Percentiles rank a stretch among this genome's conserved stretches.
phyloP scores from a whole-genome alignment of 768 basidiomycete genomes.

The Hypsizygus marmoreus region DNA sequence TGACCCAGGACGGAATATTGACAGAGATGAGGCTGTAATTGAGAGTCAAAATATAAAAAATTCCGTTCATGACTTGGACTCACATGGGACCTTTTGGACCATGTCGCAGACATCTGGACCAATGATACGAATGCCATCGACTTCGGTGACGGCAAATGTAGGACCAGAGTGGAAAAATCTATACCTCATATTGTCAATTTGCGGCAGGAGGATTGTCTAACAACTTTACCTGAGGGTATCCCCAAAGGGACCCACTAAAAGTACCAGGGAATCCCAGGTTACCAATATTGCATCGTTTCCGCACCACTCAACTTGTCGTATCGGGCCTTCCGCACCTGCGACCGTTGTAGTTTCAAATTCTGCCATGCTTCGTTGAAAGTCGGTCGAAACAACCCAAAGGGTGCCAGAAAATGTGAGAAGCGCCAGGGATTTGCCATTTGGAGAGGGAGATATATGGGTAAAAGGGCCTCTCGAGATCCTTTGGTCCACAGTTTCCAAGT shows the following conservation, averaged over 20 bases:
- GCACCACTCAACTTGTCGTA: constrained; percentile 89
- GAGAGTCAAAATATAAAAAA: not conserved
- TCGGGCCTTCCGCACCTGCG: constrained; percentile 54
- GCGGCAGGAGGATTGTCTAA: not conserved
- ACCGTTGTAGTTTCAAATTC: constrained; percentile 77
- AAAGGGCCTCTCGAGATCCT: constrained; percentile 89
- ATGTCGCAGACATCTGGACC: constrained; percentile 82
- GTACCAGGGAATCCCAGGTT: constrained; percentile 74
- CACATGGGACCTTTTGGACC: constrained; percentile 92
- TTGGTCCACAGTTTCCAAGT: constrained; percentile 87
- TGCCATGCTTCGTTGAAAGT: constrained; percentile 86
- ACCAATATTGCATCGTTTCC: constrained; percentile 93
- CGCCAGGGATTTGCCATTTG: constrained; percentile 91
- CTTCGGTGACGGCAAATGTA: constrained; percentile 79
- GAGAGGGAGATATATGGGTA: constrained; percentile 82
- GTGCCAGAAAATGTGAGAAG: constrained; percentile 71
- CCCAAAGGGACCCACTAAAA: constrained; percentile 92
- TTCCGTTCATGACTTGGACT: constrained; percentile 20
- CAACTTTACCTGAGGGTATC: constrained; percentile 77
- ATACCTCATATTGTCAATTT: constrained; percentile 12
- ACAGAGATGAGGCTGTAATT: constrained; percentile 67
- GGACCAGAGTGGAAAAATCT: constrained; percentile 83
- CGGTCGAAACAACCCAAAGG: constrained; percentile 93
- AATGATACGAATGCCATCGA: constrained; percentile 87
- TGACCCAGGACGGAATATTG: constrained; percentile 92